These are phyloP conservation scores for Termitomyces eurrhizus DNA, from an alignment of 768 basidiomycete genomes.

Conservation along the genomic window DNA sequence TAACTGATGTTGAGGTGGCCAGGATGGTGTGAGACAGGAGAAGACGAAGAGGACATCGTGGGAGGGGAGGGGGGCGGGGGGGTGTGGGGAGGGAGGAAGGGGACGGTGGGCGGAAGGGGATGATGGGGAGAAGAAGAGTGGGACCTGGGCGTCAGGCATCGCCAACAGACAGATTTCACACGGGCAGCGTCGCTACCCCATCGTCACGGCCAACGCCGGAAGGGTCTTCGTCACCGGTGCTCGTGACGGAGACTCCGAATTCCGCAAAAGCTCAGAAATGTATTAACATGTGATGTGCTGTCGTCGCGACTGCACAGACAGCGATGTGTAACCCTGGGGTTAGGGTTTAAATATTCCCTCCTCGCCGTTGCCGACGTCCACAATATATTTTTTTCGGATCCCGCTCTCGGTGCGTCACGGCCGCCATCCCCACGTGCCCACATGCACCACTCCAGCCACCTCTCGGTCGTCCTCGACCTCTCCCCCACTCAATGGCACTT, in stretches of 20 bases:
- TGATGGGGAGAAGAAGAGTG: conserved; percentile 35
- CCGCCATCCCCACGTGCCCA: conserved; percentile 3
- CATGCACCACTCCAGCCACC: conserved; percentile 35
- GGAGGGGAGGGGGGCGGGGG: neutral
- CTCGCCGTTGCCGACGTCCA: conserved; percentile 5
- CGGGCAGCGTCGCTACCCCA: conserved; percentile 53
- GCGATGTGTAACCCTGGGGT: neutral
- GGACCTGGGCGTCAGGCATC: conserved; percentile 49
- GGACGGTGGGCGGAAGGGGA: conserved; percentile 26
- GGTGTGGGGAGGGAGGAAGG: conserved; percentile 15
- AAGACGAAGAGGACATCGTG: conserved; percentile 25
- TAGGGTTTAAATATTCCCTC: conserved; percentile 5
- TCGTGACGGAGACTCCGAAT: conserved; percentile 50
- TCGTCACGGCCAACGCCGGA: conserved; percentile 59
- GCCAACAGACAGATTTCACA: conserved; percentile 54
- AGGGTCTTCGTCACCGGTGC: conserved; percentile 53
- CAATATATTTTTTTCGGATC: conserved; percentile 11
- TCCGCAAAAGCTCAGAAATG: conserved; percentile 20
- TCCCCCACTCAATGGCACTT: conserved; percentile 85
- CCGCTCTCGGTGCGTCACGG: conserved; percentile 7
- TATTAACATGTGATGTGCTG: conserved; percentile 11
- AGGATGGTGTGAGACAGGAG: conserved; percentile 19
- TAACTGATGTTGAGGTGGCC: conserved; percentile 53
- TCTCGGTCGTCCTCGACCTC: conserved; percentile 84
- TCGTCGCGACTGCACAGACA: neutral